Evolutionary conservation across 305 asterid species (phyloP).

Genomic region (Solanum hybrid): DNA sequence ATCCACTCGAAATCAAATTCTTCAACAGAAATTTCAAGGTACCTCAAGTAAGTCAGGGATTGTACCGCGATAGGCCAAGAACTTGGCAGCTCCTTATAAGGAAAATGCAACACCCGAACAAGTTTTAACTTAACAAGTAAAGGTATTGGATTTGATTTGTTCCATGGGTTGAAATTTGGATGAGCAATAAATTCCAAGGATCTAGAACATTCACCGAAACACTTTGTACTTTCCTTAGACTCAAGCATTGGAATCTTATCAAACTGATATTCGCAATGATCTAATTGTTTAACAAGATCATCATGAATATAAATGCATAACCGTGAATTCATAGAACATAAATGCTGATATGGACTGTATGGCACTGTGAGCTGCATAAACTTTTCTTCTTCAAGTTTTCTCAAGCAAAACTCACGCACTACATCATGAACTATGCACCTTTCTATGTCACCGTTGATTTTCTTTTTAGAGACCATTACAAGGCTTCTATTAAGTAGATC

Average conservation of each 20-base stretch:
- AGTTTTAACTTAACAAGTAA: background rate
- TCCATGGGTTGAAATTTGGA: background rate
- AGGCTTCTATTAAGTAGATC: background rate
- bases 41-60: background rate
- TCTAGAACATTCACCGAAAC: background rate
- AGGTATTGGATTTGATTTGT: background rate
- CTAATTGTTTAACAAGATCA: background rate
- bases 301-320: background rate
- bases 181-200: background rate
- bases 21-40: background rate
- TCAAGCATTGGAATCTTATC: background rate
- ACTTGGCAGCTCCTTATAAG: background rate
- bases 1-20: background rate
- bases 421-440: background rate
- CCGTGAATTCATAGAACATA: background rate
- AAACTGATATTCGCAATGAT: background rate
- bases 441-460: background rate
- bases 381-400: background rate
- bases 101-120: constrained; percentile 5
- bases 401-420: background rate
- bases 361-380: background rate
- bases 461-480: background rate
- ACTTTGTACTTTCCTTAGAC: background rate
- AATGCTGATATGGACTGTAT: background rate
- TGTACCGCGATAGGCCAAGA: background rate